These are phyloP conservation scores for Solanum chacoense DNA, from an alignment of 305 asterid genomes.

Conservation along the genomic window DNA sequence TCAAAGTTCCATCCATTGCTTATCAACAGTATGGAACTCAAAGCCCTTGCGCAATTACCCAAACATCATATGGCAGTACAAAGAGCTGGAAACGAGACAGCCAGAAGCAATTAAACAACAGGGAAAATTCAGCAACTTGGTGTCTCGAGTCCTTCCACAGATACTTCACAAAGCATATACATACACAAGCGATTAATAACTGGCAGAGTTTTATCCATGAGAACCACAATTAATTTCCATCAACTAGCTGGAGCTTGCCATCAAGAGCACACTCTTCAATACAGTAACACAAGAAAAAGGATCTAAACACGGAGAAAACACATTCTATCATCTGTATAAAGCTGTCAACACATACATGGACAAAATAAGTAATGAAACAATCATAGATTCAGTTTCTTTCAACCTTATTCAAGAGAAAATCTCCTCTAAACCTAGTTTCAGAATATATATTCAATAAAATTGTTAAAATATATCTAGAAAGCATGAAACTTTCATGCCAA, in stretches of 20 bases:
- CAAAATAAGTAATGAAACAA: background rate
- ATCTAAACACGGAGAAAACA: background rate
- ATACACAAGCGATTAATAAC: background rate
- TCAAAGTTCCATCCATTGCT: background rate
- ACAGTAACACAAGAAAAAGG: background rate
- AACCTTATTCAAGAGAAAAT: background rate
- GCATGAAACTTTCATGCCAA: conserved; percentile 13
- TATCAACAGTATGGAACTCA: background rate
- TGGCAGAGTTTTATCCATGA: background rate
- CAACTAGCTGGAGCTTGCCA: background rate
- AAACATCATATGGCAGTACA: background rate
- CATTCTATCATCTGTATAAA: background rate
- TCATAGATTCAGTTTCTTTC: background rate
- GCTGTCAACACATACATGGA: background rate
- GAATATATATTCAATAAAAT: conserved; percentile 1
- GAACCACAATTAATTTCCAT: background rate
- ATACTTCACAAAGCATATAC: background rate
- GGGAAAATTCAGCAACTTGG: background rate
- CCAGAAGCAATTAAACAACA: background rate
- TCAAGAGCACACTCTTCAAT: background rate
- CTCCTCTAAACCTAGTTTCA: conserved; percentile 2
- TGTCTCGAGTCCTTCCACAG: background rate
- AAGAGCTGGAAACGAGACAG: background rate
- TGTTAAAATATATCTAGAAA: background rate
- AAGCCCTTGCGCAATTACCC: conserved; percentile 3